phyloP scores from a whole-genome alignment of 371 early-diverging fungal genomes.

The Cokeromyces recurvatus region DNA sequence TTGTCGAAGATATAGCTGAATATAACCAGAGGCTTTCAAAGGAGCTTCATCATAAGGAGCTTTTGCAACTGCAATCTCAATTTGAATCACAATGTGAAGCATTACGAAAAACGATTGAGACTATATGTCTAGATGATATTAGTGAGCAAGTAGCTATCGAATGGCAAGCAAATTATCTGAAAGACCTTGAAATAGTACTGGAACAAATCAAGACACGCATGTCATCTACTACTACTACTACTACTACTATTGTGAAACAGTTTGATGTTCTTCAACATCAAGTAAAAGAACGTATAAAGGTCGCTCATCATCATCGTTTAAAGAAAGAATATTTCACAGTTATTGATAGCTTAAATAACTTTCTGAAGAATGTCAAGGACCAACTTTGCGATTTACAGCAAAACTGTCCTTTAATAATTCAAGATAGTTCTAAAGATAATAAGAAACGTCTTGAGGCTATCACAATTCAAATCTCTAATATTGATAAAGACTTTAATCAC shows the following conservation, averaged over 20 bases:
- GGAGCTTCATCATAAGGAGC: constrained; percentile 8
- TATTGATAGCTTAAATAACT: no score
- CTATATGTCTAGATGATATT: neutral
- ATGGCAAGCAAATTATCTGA: constrained; percentile 32
- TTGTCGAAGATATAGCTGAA: neutral
- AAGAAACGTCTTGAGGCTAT: no score
- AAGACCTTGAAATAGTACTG: neutral
- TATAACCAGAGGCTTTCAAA: neutral
- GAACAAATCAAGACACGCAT: constrained; percentile 9
- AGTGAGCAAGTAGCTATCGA: constrained; percentile 13
- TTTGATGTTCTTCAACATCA: constrained; percentile 1
- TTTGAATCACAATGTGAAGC: constrained; percentile 1
- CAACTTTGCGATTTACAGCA: no score
- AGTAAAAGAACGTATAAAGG: constrained; percentile 6
- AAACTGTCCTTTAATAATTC: no score
- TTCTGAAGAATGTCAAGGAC: no score
- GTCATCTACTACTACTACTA: no score
- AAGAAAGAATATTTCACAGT: constrained; percentile 8
- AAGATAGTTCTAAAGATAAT: no score
- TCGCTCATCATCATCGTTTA: constrained; percentile 9
- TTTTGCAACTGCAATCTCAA: neutral
- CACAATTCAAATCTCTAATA: no score
- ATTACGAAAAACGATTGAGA: neutral
- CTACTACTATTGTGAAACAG: no score
- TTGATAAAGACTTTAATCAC: no score